Conservation (phyloP, 345 rosid species). For the Lumnitzera littorea region DNA sequence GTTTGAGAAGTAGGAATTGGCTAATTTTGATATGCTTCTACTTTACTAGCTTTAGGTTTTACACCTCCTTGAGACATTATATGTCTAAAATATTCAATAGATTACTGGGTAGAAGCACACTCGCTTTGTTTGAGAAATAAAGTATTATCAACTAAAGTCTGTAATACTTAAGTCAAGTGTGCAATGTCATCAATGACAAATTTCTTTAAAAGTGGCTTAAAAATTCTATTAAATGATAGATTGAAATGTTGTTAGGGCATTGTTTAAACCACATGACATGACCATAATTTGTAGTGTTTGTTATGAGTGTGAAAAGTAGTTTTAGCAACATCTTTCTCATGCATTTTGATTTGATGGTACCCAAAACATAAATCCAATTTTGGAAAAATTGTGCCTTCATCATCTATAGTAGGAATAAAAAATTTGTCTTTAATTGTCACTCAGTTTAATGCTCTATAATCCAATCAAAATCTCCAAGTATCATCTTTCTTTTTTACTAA, state of each 20-base stretch:
- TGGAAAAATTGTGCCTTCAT: background rate
- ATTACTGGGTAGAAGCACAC: background rate
- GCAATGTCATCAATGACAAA: background rate
- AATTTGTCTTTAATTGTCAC: background rate
- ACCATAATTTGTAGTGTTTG: background rate
- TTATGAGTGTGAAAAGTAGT: background rate
- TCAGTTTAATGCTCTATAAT: background rate
- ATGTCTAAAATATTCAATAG: conserved; percentile 5
- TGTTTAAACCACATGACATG: background rate
- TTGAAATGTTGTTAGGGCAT: background rate
- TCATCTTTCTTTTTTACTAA: conserved; percentile 3
- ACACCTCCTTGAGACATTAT: background rate
- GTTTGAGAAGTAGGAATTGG: background rate
- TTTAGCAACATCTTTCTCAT: no score
- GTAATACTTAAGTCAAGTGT: background rate
- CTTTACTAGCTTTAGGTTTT: background rate
- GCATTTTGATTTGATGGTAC: background rate
- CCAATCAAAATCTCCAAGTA: background rate
- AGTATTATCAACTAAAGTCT: background rate
- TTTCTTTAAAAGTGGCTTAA: background rate
- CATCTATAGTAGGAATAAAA: background rate
- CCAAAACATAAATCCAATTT: background rate
- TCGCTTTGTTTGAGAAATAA: background rate
- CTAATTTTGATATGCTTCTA: background rate
- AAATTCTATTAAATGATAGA: background rate